Conservation (phyloP, 2,329 filamentous ascomycete species). For the Ophiocordyceps camponoti-rufipedis region DNA sequence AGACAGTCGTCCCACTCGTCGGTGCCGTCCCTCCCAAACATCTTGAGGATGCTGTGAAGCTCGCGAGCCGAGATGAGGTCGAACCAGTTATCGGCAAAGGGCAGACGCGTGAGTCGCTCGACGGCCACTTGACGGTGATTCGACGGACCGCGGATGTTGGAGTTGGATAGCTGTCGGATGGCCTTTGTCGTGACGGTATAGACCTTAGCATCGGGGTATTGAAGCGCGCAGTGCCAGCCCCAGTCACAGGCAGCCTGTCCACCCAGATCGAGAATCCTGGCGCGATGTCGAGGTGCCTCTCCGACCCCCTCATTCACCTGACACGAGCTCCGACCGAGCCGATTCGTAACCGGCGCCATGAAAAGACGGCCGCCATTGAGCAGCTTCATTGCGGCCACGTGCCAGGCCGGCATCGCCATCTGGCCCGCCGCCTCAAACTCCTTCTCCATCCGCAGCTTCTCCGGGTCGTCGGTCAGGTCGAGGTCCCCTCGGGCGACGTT, state of each 20-base stretch:
- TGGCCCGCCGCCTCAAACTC: conserved; percentile 67
- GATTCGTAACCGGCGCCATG: conserved; percentile 43
- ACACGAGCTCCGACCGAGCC: conserved; percentile 35
- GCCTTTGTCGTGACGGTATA: conserved; percentile 72
- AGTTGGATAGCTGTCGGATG: conserved; percentile 51
- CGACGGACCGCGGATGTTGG: conserved; percentile 60
- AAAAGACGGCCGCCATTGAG: conserved; percentile 48
- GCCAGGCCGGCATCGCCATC: conserved; percentile 41
- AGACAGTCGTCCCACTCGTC: conserved; percentile 85
- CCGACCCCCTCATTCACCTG: conserved; percentile 25
- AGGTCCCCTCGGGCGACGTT: conserved; percentile 60
- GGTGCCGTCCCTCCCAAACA: conserved; percentile 42
- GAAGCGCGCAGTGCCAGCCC: conserved; percentile 83
- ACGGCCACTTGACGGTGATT: conserved; percentile 80
- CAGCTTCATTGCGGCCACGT: conserved; percentile 40
- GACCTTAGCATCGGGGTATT: conserved; percentile 70
- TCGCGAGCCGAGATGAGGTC: conserved; percentile 83
- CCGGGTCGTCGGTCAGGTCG: conserved; percentile 41
- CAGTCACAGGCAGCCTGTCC: conserved; percentile 77
- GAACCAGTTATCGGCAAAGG: conserved; percentile 73
- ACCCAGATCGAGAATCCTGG: conserved; percentile 69
- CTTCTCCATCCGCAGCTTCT: conserved; percentile 49
- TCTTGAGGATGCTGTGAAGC: conserved; percentile 69
- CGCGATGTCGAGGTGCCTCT: conserved; percentile 26
- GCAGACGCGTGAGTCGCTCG: conserved; percentile 57